Evolutionary conservation across 352 stramenopile species (phyloP).

Genomic region (Phytophthora litchii): DNA sequence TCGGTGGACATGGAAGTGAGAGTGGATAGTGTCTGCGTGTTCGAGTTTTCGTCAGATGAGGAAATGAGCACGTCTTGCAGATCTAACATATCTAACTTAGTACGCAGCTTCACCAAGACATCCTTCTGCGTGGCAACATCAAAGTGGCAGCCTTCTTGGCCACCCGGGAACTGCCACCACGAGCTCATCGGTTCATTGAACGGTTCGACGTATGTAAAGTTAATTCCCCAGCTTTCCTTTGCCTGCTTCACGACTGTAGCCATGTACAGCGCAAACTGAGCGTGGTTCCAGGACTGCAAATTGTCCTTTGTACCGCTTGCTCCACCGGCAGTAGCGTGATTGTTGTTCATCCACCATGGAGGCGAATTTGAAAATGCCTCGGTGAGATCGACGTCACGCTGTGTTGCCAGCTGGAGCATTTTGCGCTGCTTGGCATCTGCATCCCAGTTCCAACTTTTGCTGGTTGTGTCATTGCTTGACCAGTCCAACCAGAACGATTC

Average conservation of each 20-base stretch:
- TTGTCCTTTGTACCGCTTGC: constrained; percentile 49
- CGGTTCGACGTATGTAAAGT: constrained; percentile 59
- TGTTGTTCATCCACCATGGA: constrained; percentile 72
- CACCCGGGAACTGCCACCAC: constrained; percentile 21
- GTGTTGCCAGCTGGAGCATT: constrained; percentile 45
- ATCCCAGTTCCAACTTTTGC: constrained; percentile 57
- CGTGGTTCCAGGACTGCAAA: constrained; percentile 53
- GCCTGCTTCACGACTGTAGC: constrained; percentile 47
- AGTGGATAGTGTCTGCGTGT: constrained; percentile 38
- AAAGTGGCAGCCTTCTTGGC: constrained; percentile 64
- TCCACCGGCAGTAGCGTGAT: constrained; percentile 53
- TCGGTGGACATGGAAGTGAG: constrained; percentile 37
- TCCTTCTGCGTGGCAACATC: constrained; percentile 45
- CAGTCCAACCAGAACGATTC: constrained; percentile 63
- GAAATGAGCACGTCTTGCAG: constrained; percentile 44
- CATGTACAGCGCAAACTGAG: constrained; percentile 53
- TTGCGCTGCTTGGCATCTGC: constrained; percentile 47
- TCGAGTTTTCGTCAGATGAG: constrained; percentile 63
- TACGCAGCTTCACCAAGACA: constrained; percentile 46
- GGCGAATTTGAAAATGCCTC: constrained; percentile 68
- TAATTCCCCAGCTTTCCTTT: constrained; percentile 50
- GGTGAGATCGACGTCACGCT: constrained; percentile 45
- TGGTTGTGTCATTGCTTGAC: constrained; percentile 44
- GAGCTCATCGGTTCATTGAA: constrained; percentile 62
- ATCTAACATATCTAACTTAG: constrained; percentile 37